phyloP scores from a whole-genome alignment of 352 stramenopile species.

The Globisporangium paroecandrum region DNA sequence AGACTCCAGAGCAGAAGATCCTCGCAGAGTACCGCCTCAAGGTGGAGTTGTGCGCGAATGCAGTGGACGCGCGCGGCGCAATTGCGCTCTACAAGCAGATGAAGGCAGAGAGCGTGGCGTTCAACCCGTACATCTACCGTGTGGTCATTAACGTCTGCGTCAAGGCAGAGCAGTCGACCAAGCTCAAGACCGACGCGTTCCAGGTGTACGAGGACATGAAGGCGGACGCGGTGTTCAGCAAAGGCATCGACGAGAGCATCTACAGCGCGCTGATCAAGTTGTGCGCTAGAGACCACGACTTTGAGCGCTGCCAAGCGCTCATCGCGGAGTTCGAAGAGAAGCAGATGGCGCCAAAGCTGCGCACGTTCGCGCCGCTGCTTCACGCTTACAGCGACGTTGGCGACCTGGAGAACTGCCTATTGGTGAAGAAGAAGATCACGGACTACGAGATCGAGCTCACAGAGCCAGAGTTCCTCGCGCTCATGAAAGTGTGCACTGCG shows the following conservation, averaged over 20 bases:
- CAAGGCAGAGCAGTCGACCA: slow-evolving; percentile 33
- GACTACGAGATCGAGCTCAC: slow-evolving; percentile 48
- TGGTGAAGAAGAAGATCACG: slow-evolving; percentile 46
- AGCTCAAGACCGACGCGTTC: slow-evolving; percentile 41
- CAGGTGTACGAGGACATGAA: slow-evolving; percentile 72
- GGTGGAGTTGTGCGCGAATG: slow-evolving; percentile 41
- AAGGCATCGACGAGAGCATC: slow-evolving; percentile 51
- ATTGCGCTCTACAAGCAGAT: slow-evolving; percentile 55
- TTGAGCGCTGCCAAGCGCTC: slow-evolving; percentile 44
- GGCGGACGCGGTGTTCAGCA: slow-evolving; percentile 21
- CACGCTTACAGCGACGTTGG: slow-evolving; percentile 46
- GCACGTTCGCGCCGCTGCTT: slow-evolving; percentile 72
- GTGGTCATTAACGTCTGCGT: slow-evolving; percentile 62
- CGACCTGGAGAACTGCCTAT: slow-evolving; percentile 56
- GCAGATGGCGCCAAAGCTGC: slow-evolving; percentile 57
- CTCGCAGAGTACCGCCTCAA: slow-evolving; percentile 37
- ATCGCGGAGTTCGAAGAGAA: slow-evolving; percentile 46
- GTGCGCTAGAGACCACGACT: slow-evolving; percentile 58
- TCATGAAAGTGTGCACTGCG: slow-evolving; percentile 51
- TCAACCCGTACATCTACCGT: slow-evolving; percentile 45
- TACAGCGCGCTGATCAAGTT: slow-evolving; percentile 79
- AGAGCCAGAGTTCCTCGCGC: slow-evolving; percentile 59
- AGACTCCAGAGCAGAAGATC: slow-evolving; percentile 44
- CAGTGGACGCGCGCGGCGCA: slow-evolving; percentile 33
- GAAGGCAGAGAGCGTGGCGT: slow-evolving; percentile 31